Evolutionary conservation across 148 eudicot genomes (phyloP).

Genomic region (Cornus suecica): DNA sequence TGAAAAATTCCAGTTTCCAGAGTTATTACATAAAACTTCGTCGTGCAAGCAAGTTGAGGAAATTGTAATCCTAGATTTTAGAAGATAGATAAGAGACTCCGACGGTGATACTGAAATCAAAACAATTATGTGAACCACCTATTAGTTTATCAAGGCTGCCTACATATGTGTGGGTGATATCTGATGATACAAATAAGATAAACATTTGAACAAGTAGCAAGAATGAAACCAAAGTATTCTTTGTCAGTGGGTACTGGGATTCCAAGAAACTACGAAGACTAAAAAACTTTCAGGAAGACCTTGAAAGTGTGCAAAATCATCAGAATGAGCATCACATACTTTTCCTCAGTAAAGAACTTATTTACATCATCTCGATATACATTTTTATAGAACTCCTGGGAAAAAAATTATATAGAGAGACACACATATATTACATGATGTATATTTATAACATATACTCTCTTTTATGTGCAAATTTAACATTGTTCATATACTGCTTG

Average conservation of each 20-base stretch:
- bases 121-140: background rate
- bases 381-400: too few species aligned
- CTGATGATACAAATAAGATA: background rate
- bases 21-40: background rate
- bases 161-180: background rate
- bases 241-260: background rate
- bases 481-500: too few species aligned
- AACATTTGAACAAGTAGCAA: background rate
- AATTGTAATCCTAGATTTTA: background rate
- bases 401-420: too few species aligned
- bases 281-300: too few species aligned
- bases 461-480: too few species aligned
- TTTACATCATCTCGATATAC: too few species aligned
- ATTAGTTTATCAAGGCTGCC: background rate
- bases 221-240: background rate
- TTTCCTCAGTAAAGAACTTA: too few species aligned
- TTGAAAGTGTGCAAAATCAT: too few species aligned
- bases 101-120: background rate
- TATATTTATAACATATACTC: too few species aligned
- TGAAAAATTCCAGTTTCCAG: conserved; percentile 26
- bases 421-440: too few species aligned
- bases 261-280: background rate
- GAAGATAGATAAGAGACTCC: too few species aligned
- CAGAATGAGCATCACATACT: too few species aligned
- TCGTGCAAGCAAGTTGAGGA: conserved; percentile 4